Evolutionary conservation across 23 red algal species (phyloP).

Genomic region (Porphyridium purpureum): DNA sequence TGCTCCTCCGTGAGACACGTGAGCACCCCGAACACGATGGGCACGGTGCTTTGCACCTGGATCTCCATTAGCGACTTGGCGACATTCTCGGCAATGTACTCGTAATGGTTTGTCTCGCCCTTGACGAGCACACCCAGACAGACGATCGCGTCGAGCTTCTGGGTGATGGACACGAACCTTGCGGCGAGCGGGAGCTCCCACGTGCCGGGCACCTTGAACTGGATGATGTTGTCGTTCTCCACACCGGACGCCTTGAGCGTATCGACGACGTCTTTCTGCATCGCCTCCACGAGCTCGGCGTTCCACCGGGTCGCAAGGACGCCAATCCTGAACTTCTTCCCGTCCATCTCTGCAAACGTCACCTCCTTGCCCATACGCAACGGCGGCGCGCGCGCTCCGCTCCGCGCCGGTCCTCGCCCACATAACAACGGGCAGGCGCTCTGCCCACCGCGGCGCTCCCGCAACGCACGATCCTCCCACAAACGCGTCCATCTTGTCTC

Average conservation of each 20-base stretch:
- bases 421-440: no score
- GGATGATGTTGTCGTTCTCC: conserved; percentile 28
- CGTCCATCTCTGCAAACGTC: conserved; percentile 4
- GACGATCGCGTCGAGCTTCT: conserved; percentile 69
- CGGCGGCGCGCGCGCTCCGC: no score
- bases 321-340: conserved; percentile 23
- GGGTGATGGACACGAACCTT: conserved; percentile 59
- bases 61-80: conserved; percentile 38
- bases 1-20: conserved; percentile 65
- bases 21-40: conserved; percentile 79
- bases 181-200: conserved; percentile 78
- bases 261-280: conserved; percentile 15
- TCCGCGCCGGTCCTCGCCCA: no score
- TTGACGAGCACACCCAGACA: conserved; percentile 68
- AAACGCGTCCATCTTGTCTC: no score
- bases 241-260: conserved; percentile 26
- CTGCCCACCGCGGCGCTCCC: no score
- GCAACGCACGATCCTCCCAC: no score
- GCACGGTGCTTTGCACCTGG: conserved; percentile 39
- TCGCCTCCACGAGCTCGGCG: conserved; percentile 10
- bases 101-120: conserved; percentile 82
- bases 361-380: conserved; percentile 4
- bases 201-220: conserved; percentile 74
- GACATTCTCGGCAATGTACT: conserved; percentile 56
- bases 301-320: conserved; percentile 68